A percentile compares a stretch with the other conserved stretches of the same genome.
Conservation (phyloP, 768 basidiomycete genomes). For the Holtermannia corniformis region DNA sequence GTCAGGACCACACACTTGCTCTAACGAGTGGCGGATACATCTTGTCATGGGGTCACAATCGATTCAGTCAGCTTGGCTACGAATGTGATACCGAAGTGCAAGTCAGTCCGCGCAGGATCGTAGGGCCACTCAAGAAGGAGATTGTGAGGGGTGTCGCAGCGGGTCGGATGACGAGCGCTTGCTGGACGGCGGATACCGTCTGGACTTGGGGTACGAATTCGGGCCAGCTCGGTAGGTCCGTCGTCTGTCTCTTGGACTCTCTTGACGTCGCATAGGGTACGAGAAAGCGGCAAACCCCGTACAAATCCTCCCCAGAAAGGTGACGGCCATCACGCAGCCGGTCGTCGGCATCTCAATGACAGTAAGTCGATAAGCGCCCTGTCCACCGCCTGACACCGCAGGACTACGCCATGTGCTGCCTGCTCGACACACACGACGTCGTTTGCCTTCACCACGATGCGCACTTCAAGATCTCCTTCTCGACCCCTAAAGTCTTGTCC, state of each 20-base stretch:
- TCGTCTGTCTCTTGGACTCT: no score
- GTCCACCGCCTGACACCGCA: constrained; percentile 29
- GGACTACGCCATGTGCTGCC: constrained; percentile 75
- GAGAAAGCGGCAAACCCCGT: constrained; percentile 63
- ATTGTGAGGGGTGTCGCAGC: constrained; percentile 72
- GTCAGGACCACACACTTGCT: constrained; percentile 88
- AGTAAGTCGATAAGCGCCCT: constrained; percentile 45
- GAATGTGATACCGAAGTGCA: constrained; percentile 67
- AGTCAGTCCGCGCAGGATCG: constrained; percentile 60
- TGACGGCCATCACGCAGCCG: constrained; percentile 62
- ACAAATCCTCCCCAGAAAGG: constrained; percentile 68
- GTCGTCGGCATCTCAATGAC: constrained; percentile 66
- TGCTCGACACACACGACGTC: constrained; percentile 70
- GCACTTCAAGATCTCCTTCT: constrained; percentile 70
- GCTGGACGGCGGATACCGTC: constrained; percentile 58
- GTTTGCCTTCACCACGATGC: constrained; percentile 70
- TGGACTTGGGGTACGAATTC: constrained; percentile 78
- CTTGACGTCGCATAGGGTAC: constrained; percentile 51
- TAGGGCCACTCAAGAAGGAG: constrained; percentile 68
- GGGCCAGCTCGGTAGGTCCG: constrained; percentile 67
- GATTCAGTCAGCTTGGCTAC: constrained; percentile 84
- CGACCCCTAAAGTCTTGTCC: constrained; percentile 63
- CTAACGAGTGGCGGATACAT: constrained; percentile 73
- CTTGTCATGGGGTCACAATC: constrained; percentile 80
- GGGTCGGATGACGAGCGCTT: constrained; percentile 73